A percentile compares a stretch with the other conserved stretches of the same genome.
These are phyloP conservation scores for Vitis vinifera DNA, from an alignment of 164 flowering plant genomes.

Conservation along the genomic window DNA sequence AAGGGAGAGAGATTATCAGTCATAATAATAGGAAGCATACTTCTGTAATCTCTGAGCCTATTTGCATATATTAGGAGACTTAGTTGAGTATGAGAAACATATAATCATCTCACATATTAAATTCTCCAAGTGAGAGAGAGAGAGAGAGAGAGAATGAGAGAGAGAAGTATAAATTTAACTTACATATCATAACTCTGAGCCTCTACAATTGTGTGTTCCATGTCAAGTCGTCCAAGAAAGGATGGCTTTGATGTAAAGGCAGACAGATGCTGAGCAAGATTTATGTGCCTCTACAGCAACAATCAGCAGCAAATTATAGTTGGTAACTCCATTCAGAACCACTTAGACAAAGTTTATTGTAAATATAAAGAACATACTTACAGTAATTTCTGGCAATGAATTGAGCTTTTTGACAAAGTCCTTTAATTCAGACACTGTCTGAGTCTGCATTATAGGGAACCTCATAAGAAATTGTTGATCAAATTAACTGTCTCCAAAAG, in stretches of 20 bases:
- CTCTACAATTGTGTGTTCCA: slow-evolving; percentile 94
- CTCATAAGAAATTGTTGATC: slow-evolving; percentile 4
- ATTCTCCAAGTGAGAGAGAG: not conserved
- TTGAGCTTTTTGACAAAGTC: slow-evolving; percentile 96
- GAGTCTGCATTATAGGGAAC: slow-evolving; percentile 44
- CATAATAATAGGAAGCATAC: no score
- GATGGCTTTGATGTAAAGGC: slow-evolving; percentile 85
- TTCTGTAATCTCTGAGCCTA: no score
- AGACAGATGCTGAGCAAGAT: slow-evolving; percentile 91
- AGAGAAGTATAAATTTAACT: slow-evolving; percentile 23
- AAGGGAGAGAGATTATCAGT: no score
- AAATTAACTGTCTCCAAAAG: not conserved
- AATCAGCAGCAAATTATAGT: slow-evolving; percentile 5
- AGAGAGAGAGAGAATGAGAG: not conserved
- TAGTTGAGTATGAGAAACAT: no score
- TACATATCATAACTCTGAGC: slow-evolving; percentile 92
- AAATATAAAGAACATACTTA: slow-evolving; percentile 34
- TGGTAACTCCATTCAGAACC: not conserved
- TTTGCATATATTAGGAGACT: no score
- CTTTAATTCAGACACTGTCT: slow-evolving; percentile 88
- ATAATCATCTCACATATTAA: not conserved
- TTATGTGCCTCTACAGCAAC: slow-evolving; percentile 84
- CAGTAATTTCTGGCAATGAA: slow-evolving; percentile 94
- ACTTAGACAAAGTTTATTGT: no score
- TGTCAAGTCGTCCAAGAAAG: slow-evolving; percentile 83